Base-by-base conservation (phyloP, 2,329 filamentous ascomycete species). In the Hypoxylon sp. region DNA sequence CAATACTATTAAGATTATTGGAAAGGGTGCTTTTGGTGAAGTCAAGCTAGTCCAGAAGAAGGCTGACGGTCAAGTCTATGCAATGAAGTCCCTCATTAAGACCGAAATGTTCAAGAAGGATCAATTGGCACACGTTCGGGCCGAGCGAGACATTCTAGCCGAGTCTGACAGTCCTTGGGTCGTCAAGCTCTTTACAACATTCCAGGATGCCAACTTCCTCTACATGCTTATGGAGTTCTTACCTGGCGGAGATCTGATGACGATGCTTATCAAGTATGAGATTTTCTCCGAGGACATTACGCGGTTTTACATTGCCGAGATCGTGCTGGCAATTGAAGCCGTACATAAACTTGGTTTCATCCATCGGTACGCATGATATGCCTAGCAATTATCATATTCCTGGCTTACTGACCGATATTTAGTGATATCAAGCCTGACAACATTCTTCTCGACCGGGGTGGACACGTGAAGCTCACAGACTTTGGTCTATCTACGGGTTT, bases 161-260 rank as follows among this genome's bases (percentile, higher is more conserved):
- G 96, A 99, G 79, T 97, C 95, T n/a, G 96, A 99, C 85, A 98
- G 96, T 77, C 95, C 96, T 4, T 99, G 96, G 96, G 93, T 99
- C 14, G 96, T 99, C 74, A 99, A 97, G 85, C 89, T 99, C 68
- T 97, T 93, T 83, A 97, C 96, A 11, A 98, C 96, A 0, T 99
- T 99, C 85, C 96, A 99, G 81, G 96, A 99, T 78, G 87, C 88
- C 47, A 95, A 96, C 71, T 99, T 97, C 82, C 84, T 99, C 34
- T 99, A 99, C 84, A 96, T 99, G 90, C 85, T 99, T 67, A 99
- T 99, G 96, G 96, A 99, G 81, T 99, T 98, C 81, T 87, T 99
- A 79, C 96, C 96, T 6, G 96, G 96, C 79, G 96, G 96, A 79
- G 96, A 99, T 82, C 81, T 99, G 78, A 99, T 99, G 96, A 99